phyloP scores from a whole-genome alignment of 2,329 filamentous ascomycete species.

The Pseudogymnoascus sp. region DNA sequence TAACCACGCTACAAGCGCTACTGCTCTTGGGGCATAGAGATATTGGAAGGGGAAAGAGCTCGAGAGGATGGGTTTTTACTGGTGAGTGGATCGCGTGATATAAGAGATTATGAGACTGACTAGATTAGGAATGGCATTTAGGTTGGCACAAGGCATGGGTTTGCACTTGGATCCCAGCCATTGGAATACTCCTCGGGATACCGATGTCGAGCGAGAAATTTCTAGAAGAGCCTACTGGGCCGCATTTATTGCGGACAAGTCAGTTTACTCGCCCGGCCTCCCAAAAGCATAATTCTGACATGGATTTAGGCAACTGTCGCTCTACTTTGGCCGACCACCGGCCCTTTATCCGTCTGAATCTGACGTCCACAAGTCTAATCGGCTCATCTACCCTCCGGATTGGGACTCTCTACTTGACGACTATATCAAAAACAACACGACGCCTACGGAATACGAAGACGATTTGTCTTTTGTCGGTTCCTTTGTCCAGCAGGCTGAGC shows the following conservation, averaged over 20 bases:
- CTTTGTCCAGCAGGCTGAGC: constrained; percentile 40
- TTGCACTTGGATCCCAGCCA: constrained; percentile 44
- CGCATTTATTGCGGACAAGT: constrained; percentile 41
- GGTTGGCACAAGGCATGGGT: constrained; percentile 44
- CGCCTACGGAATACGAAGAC: constrained; percentile 40
- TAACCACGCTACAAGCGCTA: constrained; percentile 40
- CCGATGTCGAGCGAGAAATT: constrained; percentile 39
- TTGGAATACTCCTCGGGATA: constrained; percentile 36
- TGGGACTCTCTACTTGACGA: constrained; percentile 41
- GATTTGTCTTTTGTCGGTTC: constrained; percentile 36
- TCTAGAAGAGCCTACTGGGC: constrained; percentile 43
- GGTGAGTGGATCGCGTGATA: constrained; percentile 22
- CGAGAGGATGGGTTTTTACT: constrained; percentile 44
- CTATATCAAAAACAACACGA: constrained; percentile 38
- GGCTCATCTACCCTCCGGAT: constrained; percentile 41
- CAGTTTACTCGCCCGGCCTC: not conserved
- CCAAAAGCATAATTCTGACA: not conserved
- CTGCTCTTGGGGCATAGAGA: constrained; percentile 39
- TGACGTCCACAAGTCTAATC: constrained; percentile 41
- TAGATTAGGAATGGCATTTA: constrained; percentile 36
- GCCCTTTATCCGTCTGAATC: constrained; percentile 42
- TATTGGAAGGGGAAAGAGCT: constrained; percentile 40
- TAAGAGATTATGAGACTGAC: not conserved
- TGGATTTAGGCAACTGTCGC: constrained; percentile 33
- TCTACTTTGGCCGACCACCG: constrained; percentile 44